phyloP scores from a whole-genome alignment of 495 filamentous ascomycete species.

The Hyaloscypha bicolor region DNA sequence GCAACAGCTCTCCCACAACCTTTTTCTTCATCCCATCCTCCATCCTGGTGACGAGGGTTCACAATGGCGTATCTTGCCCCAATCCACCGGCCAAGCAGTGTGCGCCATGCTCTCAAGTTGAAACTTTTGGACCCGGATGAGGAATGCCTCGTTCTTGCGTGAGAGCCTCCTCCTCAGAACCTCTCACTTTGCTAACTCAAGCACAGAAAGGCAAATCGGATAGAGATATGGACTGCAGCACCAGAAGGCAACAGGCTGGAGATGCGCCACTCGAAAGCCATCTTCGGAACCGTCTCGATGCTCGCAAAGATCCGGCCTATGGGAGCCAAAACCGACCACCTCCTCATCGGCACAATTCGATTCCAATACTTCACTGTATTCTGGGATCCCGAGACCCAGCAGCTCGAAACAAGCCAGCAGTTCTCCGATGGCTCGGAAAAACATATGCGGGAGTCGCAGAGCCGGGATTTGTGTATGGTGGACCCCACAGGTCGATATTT shows the following conservation, averaged over 20 bases:
- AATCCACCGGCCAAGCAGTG: slow-evolving; percentile 87
- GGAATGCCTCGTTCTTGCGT: slow-evolving; percentile 87
- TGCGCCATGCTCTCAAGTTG: slow-evolving; percentile 83
- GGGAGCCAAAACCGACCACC: slow-evolving; percentile 74
- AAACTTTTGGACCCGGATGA: slow-evolving; percentile 72
- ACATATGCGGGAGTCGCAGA: slow-evolving; percentile 76
- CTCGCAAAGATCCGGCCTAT: slow-evolving; percentile 79
- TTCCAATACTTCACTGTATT: slow-evolving; percentile 85
- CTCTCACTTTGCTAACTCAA: slow-evolving; percentile 22
- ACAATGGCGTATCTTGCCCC: slow-evolving; percentile 93
- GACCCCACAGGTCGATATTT: slow-evolving; percentile 83
- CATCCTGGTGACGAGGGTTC: neutral
- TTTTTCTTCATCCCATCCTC: neutral
- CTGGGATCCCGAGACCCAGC: slow-evolving; percentile 69
- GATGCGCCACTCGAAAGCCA: slow-evolving; percentile 60
- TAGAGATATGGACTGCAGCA: slow-evolving; percentile 76
- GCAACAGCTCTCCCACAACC: neutral
- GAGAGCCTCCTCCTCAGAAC: slow-evolving; percentile 33
- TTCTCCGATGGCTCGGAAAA: slow-evolving; percentile 78
- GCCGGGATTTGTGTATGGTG: slow-evolving; percentile 73
- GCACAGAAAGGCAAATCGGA: slow-evolving; percentile 81
- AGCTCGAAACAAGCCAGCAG: slow-evolving; percentile 67
- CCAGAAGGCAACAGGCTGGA: slow-evolving; percentile 41
- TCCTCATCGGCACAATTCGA: slow-evolving; percentile 91
- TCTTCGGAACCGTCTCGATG: slow-evolving; percentile 86